phyloP scores from a whole-genome alignment of 1,284 basidiomycete species.

The Volvariella volvacea region DNA sequence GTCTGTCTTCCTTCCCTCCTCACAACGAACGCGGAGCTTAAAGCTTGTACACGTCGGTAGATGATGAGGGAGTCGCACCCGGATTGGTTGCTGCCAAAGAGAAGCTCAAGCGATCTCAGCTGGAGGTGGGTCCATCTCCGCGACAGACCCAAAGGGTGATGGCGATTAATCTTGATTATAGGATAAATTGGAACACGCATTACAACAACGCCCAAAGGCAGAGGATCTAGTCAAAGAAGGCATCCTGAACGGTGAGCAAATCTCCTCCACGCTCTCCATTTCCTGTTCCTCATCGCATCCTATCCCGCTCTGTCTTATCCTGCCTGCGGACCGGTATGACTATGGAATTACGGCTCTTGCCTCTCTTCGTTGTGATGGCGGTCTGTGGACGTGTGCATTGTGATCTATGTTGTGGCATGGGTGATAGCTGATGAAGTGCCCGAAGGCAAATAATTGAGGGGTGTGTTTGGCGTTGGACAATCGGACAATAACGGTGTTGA shows the following conservation, averaged over 20 bases:
- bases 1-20: background rate
- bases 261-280: background rate
- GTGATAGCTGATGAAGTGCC: no score
- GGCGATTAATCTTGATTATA: constrained; percentile 19
- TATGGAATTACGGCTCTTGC: no score
- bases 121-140: constrained; percentile 46
- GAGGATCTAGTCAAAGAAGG: constrained; percentile 70
- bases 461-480: no score
- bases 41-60: constrained; percentile 22
- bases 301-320: no score
- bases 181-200: constrained; percentile 65
- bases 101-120: constrained; percentile 59
- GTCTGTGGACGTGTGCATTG: no score
- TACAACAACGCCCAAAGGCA: constrained; percentile 58
- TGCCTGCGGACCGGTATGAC: no score
- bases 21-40: background rate
- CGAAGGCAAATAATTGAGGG: no score
- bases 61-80: constrained; percentile 63
- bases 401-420: no score
- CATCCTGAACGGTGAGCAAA: constrained; percentile 47
- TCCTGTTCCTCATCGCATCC: no score
- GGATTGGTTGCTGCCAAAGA: constrained; percentile 61
- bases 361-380: no score
- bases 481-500: no score
- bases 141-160: background rate